phyloP scores from a whole-genome alignment of 2,329 filamentous ascomycete species.

The Botrytis cinerea region DNA sequence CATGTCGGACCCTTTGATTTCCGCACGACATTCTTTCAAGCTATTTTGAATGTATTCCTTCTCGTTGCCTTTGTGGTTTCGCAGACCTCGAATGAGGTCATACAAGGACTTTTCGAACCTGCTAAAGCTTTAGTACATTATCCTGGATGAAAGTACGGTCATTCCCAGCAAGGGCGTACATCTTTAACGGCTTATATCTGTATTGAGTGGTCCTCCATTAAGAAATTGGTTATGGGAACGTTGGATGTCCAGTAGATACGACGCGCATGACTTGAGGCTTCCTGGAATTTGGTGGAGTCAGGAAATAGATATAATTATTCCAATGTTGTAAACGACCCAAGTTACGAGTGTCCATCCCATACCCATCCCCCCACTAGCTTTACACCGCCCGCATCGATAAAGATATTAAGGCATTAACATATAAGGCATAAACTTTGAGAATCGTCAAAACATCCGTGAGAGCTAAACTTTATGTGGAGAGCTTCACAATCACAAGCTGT shows the following conservation, averaged over 20 bases:
- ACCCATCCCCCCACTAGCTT: constrained; percentile 2
- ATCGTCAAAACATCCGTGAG: neutral
- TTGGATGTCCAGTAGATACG: neutral
- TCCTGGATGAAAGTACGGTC: neutral
- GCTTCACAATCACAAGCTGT: constrained; percentile 19
- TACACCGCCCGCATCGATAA: constrained; percentile 11
- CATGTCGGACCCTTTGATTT: constrained; percentile 93
- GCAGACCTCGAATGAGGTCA: constrained; percentile 94
- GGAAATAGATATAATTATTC: neutral
- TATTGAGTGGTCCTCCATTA: constrained; percentile 22
- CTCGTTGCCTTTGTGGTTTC: constrained; percentile 94
- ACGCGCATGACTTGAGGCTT: constrained; percentile 7
- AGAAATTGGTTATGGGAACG: constrained; percentile 16
- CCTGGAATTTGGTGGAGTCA: neutral
- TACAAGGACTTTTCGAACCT: constrained; percentile 99
- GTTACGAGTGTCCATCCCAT: constrained; percentile 12
- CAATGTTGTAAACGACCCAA: neutral
- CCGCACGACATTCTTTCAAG: constrained; percentile 90
- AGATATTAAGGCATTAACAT: neutral
- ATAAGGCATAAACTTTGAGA: constrained; percentile 8
- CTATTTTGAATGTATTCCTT: constrained; percentile 92
- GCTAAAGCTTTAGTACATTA: constrained; percentile 24
- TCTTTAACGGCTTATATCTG: constrained; percentile 20
- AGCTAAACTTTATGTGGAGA: constrained; percentile 13
- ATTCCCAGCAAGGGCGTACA: constrained; percentile 24